Percentiles rank a stretch among this genome's conserved stretches.
These are phyloP conservation scores for Colletotrichum sojae DNA, from an alignment of 2,329 filamentous ascomycete genomes.

Conservation along the genomic window DNA sequence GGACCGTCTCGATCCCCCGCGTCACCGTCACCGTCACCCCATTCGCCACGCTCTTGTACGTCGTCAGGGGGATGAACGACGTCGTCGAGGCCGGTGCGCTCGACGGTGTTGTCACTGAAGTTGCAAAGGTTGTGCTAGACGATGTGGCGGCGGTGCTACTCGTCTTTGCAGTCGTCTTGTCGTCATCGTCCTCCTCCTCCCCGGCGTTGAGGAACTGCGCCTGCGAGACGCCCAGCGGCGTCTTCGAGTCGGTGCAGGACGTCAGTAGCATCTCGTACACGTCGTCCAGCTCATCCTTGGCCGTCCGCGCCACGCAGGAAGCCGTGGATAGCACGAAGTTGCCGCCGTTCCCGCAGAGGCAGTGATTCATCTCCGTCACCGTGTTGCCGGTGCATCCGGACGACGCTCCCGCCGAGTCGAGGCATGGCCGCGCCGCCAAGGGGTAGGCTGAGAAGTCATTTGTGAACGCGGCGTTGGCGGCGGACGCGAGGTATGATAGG, in stretches of 20 bases:
- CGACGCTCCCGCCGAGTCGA: conserved; percentile 26
- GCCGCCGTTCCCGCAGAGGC: conserved; percentile 46
- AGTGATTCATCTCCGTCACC: conserved; percentile 33
- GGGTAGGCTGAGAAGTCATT: conserved; percentile 38
- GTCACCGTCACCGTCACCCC: conserved; percentile 37
- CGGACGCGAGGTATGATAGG: conserved; percentile 27
- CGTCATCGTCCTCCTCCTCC: conserved; percentile 38
- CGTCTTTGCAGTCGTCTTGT: conserved; percentile 10
- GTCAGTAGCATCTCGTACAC: conserved; percentile 61
- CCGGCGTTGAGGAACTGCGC: conserved; percentile 54
- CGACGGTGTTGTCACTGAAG: conserved; percentile 6
- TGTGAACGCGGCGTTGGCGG: conserved; percentile 15
- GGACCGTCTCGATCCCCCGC: conserved; percentile 16
- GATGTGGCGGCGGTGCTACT: background rate
- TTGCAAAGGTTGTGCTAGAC: conserved; percentile 13
- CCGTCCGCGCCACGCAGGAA: conserved; percentile 57
- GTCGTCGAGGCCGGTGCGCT: background rate
- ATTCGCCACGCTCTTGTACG: conserved; percentile 34
- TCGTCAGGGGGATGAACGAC: conserved; percentile 20
- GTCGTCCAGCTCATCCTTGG: conserved; percentile 53
- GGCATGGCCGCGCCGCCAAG: conserved; percentile 19
- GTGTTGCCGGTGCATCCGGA: conserved; percentile 35
- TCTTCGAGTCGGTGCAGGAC: conserved; percentile 61
- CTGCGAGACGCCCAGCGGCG: conserved; percentile 59
- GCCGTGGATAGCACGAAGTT: conserved; percentile 64